Evolutionary conservation across 257 asterid species (phyloP).

Genomic region (Linaria vulgaris): DNA sequence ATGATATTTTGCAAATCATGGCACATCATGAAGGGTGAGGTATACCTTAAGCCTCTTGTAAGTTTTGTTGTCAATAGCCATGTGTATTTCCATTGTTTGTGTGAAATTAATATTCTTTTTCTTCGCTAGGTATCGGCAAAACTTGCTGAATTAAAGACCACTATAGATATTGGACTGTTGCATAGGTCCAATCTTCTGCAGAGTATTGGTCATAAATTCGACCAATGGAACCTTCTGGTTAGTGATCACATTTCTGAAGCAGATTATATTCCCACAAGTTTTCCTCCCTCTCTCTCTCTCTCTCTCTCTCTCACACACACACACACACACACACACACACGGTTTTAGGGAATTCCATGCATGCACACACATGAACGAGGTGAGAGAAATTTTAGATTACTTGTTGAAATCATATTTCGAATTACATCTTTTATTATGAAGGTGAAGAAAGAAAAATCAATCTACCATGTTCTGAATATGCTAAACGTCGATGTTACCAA

Average conservation of each 20-base stretch:
- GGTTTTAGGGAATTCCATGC: too few species aligned
- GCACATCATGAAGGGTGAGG: not conserved
- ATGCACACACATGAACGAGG: not conserved
- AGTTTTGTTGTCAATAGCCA: not conserved
- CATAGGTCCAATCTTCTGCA: slow-evolving; percentile 46
- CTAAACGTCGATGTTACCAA: slow-evolving; percentile 60
- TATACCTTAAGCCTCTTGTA: not conserved
- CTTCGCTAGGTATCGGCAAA: slow-evolving; percentile 50
- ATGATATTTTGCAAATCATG: not conserved
- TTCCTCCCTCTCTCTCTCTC: not conserved
- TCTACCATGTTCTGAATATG: slow-evolving; percentile 59
- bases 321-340: not conserved
- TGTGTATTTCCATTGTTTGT: not conserved
- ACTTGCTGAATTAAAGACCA: slow-evolving; percentile 61
- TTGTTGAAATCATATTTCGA: not conserved
- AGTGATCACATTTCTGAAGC: slow-evolving; percentile 25
- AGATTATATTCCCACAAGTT: not conserved
- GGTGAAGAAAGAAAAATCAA: slow-evolving; percentile 56
- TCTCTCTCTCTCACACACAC: not conserved
- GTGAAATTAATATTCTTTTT: slow-evolving; percentile 24
- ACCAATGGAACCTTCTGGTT: slow-evolving; percentile 63
- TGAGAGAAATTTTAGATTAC: not conserved
- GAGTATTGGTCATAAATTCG: slow-evolving; percentile 48
- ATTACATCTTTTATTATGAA: slow-evolving; percentile 27
- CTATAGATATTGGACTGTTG: slow-evolving; percentile 50